Evolutionary conservation across 805 yeast genomes (phyloP).

Genomic region (Cyberlindnera japonica): DNA sequence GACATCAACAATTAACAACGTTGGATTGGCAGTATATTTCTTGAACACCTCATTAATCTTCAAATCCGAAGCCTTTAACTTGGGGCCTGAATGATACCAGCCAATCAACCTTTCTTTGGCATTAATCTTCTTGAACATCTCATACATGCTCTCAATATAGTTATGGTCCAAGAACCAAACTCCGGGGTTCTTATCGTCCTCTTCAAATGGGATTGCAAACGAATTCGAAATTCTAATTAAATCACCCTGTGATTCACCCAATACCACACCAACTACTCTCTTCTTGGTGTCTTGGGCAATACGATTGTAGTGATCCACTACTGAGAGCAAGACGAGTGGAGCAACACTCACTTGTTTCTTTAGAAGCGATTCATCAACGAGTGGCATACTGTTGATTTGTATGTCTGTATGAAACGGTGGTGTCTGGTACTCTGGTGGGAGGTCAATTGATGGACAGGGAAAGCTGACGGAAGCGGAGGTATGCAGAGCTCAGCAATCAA

Average conservation of each 20-base stretch:
- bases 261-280: constrained; percentile 89
- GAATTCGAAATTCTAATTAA: constrained; percentile 79
- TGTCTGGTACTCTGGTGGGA: no score
- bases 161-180: constrained; percentile 98
- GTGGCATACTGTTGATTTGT: constrained; percentile 12
- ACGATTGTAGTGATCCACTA: constrained; percentile 92
- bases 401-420: constrained; percentile 1
- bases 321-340: constrained; percentile 89
- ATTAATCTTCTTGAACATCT: constrained; percentile 95
- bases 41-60: constrained; percentile 89
- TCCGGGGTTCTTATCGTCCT: constrained; percentile 83
- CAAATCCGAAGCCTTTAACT: constrained; percentile 80
- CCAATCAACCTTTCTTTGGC: constrained; percentile 96
- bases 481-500: no score
- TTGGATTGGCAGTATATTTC: constrained; percentile 74
- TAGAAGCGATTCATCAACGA: constrained; percentile 23
- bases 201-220: constrained; percentile 97
- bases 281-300: constrained; percentile 69
- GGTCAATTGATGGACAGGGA: no score
- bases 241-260: constrained; percentile 64
- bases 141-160: constrained; percentile 93
- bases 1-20: constrained; percentile 87
- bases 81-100: constrained; percentile 99
- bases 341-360: constrained; percentile 80
- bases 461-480: no score